Base-by-base conservation (phyloP, 2,329 filamentous ascomycete genomes). In the Ophiostoma novo-ulmi region DNA sequence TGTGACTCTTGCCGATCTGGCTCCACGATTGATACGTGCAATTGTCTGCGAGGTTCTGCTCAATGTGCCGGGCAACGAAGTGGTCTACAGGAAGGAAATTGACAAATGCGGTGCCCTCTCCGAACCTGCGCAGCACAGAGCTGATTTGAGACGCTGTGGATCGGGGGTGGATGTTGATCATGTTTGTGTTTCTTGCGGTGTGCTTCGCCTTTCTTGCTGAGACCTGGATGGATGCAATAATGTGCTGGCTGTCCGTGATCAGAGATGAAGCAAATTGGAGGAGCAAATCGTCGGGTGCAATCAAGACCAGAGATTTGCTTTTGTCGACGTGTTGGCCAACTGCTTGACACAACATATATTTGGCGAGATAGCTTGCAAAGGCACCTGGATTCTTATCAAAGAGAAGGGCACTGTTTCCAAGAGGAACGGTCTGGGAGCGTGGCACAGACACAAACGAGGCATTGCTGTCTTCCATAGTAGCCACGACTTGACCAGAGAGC, bases 211-310 rank as follows among this genome's bases (percentile, higher is more conserved):
- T 14, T 22, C 5, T 8, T 14, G 2, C 6, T 17, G 8, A 67
- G n/a, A 7, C 52, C 31, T 41, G 36, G 17, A 71, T 31, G 13
- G 38, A 35, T 5, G 63, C 44, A n/a, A 67, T 10, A 2, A 22
- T 55, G 39, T 52, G 39, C 0, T 52, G 61, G 5, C 14, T 44
- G 13, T 67, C 13, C 1, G 65, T 6, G 2, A 22, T 38, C 11
- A 64, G 41, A 39, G 76, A 75, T 22, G 71, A 70, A 6, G 77
- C 70, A 31, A 75, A 79, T 5, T 75, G 72, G 20, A 75, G 65
- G 2, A 81, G 76, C 31, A 76, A 67, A 0, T 71, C 48, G 52
- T 81, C 80, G 0, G 80, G 76, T 1, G 79, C 78, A 10, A 82
- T 67, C 0, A 82, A 70, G 3, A 81, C 67, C 0, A 80, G 64